Percentiles rank a stretch among this genome's conserved stretches.
phyloP scores from a whole-genome alignment of 129 eudicot genomes.

The Glebionis coronaria region DNA sequence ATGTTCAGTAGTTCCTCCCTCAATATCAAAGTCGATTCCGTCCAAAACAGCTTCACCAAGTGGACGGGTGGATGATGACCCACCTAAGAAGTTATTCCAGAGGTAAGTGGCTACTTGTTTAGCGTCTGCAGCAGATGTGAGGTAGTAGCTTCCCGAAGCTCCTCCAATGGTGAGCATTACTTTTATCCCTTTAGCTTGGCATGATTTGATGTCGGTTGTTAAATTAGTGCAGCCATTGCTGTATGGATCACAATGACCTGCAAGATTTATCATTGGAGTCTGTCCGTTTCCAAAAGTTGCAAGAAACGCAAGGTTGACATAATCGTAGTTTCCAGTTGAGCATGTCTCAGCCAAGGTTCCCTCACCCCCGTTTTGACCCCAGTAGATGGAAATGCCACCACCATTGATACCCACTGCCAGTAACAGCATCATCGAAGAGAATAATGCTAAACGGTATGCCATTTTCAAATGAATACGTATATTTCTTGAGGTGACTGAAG shows the following conservation, averaged over 20 bases:
- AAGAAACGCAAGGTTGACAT: constrained; percentile 36
- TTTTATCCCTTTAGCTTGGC: constrained; percentile 4
- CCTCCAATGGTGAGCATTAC: constrained; percentile 11
- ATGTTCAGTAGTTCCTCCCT: not conserved
- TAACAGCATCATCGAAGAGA: constrained; percentile 18
- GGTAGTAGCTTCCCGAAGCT: constrained; percentile 4
- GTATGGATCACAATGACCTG: constrained; percentile 12
- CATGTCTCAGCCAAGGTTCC: constrained; percentile 38
- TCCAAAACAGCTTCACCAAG: constrained; percentile 4
- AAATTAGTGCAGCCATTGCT: not conserved
- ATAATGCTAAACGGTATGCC: constrained; percentile 13
- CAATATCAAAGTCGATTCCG: constrained; percentile 5
- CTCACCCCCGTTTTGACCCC: constrained; percentile 44
- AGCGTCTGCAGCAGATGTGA: not conserved
- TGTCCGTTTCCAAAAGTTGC: constrained; percentile 28
- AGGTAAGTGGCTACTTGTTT: not conserved
- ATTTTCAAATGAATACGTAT: not conserved
- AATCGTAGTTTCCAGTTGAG: constrained; percentile 26
- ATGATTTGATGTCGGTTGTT: not conserved
- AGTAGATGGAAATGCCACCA: constrained; percentile 41
- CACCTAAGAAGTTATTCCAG: constrained; percentile 14
- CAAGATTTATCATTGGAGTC: constrained; percentile 13
- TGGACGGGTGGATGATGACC: constrained; percentile 3
- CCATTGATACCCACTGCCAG: constrained; percentile 26
- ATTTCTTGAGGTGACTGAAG: not conserved